Conservation (phyloP, 768 basidiomycete species). For the Chalciporus pseudorubinellus region DNA sequence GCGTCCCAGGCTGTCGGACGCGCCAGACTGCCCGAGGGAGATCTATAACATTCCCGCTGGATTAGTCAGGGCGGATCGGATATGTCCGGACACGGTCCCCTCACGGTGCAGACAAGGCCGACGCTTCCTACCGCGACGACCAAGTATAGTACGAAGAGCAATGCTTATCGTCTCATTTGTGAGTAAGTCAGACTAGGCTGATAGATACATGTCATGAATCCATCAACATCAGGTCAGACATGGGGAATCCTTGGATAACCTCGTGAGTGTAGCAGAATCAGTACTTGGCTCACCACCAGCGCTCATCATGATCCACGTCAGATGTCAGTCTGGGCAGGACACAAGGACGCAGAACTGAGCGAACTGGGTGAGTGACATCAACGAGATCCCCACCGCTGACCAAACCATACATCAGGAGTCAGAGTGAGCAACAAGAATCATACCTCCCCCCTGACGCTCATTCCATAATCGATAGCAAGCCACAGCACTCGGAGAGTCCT, state of each 20-base stretch:
- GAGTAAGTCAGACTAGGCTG: conserved; percentile 7
- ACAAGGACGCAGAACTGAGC: conserved; percentile 68
- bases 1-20: conserved; percentile 23
- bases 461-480: conserved; percentile 49
- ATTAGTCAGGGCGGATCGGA: too few species aligned
- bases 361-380: conserved; percentile 57
- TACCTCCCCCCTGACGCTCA: not conserved
- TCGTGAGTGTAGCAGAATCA: conserved; percentile 40
- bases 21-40: conserved; percentile 14
- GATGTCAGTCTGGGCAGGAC: conserved; percentile 68
- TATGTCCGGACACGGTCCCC: too few species aligned
- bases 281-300: too few species aligned
- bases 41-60: not conserved
- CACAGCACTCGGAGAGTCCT: conserved; percentile 54
- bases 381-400: not conserved
- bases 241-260: conserved; percentile 75
- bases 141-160: not conserved
- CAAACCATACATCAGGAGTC: conserved; percentile 43
- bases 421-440: conserved; percentile 36
- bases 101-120: too few species aligned
- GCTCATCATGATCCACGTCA: conserved; percentile 15
- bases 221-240: conserved; percentile 56
- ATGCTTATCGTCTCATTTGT: conserved; percentile 29
- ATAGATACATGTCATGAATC: not conserved
- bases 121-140: too few species aligned